Percentiles rank a stretch among this genome's conserved stretches.
phyloP scores from a whole-genome alignment of 768 basidiomycete species.

The Pisolithus orientalis region DNA sequence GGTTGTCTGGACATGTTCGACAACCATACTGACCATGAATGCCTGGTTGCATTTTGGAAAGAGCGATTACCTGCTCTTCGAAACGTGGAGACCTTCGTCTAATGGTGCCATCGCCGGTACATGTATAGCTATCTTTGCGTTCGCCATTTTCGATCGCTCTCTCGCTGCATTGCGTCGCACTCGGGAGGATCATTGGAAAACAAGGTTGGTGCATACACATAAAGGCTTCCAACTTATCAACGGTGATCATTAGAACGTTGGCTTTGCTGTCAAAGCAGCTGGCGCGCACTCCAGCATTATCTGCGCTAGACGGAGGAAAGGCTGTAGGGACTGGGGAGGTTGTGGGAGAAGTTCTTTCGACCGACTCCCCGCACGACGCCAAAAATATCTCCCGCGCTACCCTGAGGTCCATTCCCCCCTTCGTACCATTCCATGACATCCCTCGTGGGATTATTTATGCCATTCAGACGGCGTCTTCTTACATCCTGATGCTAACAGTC shows the following conservation, averaged over 20 bases:
- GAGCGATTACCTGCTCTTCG: conserved; percentile 62
- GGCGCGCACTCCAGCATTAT: neutral
- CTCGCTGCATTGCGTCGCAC: conserved; percentile 50
- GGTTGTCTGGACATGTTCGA: neutral
- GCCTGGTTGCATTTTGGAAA: conserved; percentile 66
- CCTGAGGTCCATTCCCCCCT: conserved; percentile 49
- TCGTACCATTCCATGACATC: conserved; percentile 61
- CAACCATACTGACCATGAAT: conserved; percentile 40
- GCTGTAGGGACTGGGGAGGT: neutral
- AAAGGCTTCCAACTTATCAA: neutral
- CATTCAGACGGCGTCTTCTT: conserved; percentile 56
- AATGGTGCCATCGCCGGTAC: conserved; percentile 68
- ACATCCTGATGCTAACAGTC: conserved; percentile 73
- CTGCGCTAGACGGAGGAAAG: neutral
- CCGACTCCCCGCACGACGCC: neutral
- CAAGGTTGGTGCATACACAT: conserved; percentile 36
- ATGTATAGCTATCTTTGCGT: conserved; percentile 60
- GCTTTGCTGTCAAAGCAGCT: conserved; percentile 1
- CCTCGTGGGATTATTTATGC: conserved; percentile 62
- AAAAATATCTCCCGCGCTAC: conserved; percentile 4
- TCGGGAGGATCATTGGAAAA: conserved; percentile 53
- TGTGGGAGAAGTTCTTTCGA: conserved; percentile 2
- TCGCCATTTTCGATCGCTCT: conserved; percentile 68
- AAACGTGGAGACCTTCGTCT: conserved; percentile 61
- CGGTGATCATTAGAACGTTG: conserved; percentile 7